These are phyloP conservation scores for Eremomyces bilateralis DNA, from an alignment of 495 filamentous ascomycete genomes.

Conservation along the genomic window DNA sequence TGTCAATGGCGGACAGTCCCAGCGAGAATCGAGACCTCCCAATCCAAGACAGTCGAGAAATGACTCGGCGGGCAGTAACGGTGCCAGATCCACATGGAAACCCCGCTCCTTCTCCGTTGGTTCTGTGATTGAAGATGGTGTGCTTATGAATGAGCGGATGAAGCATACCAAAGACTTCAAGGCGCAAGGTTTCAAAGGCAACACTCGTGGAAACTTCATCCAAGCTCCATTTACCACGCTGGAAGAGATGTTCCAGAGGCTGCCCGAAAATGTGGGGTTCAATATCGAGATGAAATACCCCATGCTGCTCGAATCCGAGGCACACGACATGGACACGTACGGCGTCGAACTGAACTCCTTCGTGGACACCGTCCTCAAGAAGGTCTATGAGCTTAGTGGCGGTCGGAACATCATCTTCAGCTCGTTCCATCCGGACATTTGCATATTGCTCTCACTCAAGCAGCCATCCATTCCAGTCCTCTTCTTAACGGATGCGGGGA, in stretches of 20 bases:
- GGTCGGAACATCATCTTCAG: conserved; percentile 82
- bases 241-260: conserved; percentile 72
- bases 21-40: conserved; percentile 21
- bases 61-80: conserved; percentile 2
- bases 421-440: conserved; percentile 92
- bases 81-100: conserved; percentile 3
- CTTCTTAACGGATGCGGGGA: conserved; percentile 80
- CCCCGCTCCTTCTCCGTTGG: conserved; percentile 19
- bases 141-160: conserved; percentile 67
- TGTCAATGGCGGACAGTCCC: conserved; percentile 38
- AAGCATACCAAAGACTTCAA: conserved; percentile 94
- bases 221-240: conserved; percentile 88
- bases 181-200: conserved; percentile 83
- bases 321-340: conserved; percentile 94
- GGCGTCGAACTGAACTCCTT: conserved; percentile 94
- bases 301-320: conserved; percentile 83
- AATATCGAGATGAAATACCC: conserved; percentile 99
- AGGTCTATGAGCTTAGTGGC: conserved; percentile 57
- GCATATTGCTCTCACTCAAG: conserved; percentile 82
- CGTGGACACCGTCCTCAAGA: conserved; percentile 75
- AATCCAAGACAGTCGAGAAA: conserved; percentile 20
- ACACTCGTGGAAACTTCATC: conserved; percentile 79
- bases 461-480: conserved; percentile 87
- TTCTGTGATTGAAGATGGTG: conserved; percentile 23
- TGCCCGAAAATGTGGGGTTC: conserved; percentile 68